Base-by-base conservation (phyloP, 169 alveolate species). In the Ichthyophthirius multifiliis region DNA sequence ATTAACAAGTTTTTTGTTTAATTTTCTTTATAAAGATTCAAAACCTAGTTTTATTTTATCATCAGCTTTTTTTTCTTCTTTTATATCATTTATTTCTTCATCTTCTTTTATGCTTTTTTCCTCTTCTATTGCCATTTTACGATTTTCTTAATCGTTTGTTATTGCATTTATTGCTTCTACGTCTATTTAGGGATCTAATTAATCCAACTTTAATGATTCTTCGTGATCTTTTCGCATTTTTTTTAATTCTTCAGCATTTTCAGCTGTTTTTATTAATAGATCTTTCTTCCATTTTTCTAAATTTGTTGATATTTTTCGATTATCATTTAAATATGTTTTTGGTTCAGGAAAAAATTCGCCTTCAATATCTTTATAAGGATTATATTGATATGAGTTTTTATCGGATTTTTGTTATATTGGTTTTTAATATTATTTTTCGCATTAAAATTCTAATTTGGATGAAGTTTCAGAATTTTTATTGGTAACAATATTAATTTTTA, bases 211-310 rank as follows among this genome's bases (percentile, higher is more conserved):
- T 55, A 55, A 55, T 10, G 71, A 55, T 13, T 55, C 31, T 5
- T 20, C 71, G 31, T 55, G 71, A 55, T 55, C 71, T 55, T 55
- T 55, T 55, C 71, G 23, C 71, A 55, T 55, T 27, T 39, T 55
- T 10, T 55, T 20, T 20, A 55, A 7, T 9, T 55, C 71, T 6
- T 55, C 71, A 4, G 71, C 71, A 55, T 55, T 55, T 55, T 55
- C 23, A 10, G 71, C 34, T 55, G 71, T 27, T 27, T 55, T 55
- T 4, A 55, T n/a, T 3, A 23, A 27, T 55, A 55, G 31, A 55
- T 55, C 71, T 55, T 55, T 55, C 31, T 55, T 55, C 71, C 71
- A 55, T 55, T 55, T 55, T 4, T 55, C 71, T 2, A 55, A 27
- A 55, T 55, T n/a, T n/a, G n/a, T n/a, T n/a, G n/a, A n/a, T n/a